Percentiles rank a stretch among this genome's conserved stretches.
Conservation (phyloP, 2,329 filamentous ascomycete species). For the Nigrospora oryzae region DNA sequence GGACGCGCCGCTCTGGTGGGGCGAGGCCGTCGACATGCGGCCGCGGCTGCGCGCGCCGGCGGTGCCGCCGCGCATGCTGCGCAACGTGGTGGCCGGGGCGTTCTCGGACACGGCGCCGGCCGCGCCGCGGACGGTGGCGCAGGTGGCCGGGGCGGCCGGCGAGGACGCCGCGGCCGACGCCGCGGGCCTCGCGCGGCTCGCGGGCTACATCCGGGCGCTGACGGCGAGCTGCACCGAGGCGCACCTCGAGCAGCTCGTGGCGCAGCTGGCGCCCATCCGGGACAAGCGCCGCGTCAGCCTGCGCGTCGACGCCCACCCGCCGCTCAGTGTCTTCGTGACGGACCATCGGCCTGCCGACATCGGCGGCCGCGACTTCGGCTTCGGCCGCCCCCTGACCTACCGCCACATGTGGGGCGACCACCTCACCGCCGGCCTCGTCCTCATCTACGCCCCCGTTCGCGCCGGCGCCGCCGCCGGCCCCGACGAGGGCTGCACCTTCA, state of each 20-base stretch:
- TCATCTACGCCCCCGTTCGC: constrained; percentile 8
- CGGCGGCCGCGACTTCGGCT: constrained; percentile 10
- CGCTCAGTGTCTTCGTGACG: constrained; percentile 7
- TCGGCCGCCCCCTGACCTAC: constrained; percentile 7
- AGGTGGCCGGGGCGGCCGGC: neutral
- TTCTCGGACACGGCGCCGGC: constrained; percentile 7
- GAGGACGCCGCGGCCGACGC: constrained; percentile 3
- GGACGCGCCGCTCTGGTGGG: constrained; percentile 19
- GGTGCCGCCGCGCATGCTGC: constrained; percentile 23
- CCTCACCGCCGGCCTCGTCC: constrained; percentile 6
- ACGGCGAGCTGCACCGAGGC: constrained; percentile 7
- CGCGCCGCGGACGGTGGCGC: neutral
- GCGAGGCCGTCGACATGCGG: constrained; percentile 29
- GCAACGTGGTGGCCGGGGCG: constrained; percentile 23
- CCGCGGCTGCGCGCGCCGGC: constrained; percentile 22
- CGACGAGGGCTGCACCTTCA: constrained; percentile 12
- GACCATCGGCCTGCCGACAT: constrained; percentile 9
- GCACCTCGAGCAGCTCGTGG: neutral
- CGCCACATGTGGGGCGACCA: constrained; percentile 7
- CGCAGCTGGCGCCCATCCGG: neutral
- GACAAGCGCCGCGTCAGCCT: constrained; percentile 4
- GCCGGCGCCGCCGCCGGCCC: constrained; percentile 1
- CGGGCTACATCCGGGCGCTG: neutral
- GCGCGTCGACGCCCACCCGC: constrained; percentile 3
- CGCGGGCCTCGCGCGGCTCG: constrained; percentile 1